Conservation (phyloP, 2,329 filamentous ascomycete genomes). For the Ramularia collo-cygni region DNA sequence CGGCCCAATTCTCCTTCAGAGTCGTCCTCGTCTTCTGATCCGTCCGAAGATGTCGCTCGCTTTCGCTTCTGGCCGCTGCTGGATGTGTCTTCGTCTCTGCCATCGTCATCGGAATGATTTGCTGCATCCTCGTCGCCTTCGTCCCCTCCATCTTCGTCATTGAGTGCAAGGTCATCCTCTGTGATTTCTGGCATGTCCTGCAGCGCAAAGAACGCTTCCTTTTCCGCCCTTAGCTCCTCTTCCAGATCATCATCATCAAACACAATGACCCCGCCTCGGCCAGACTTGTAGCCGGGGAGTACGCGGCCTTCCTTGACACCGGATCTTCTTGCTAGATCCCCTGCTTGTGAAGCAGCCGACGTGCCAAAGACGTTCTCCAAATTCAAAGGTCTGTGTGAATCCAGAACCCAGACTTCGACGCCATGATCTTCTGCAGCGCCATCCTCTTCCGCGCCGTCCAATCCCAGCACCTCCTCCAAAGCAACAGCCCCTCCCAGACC, state of each 20-base stretch:
- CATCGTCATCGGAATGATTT: constrained; percentile 28
- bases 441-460: constrained; percentile 54
- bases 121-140: constrained; percentile 38
- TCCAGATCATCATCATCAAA: constrained; percentile 96
- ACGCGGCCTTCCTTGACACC: constrained; percentile 72
- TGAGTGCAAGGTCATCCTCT: constrained; percentile 60
- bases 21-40: constrained; percentile 57
- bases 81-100: constrained; percentile 24
- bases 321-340: constrained; percentile 30
- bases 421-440: constrained; percentile 52
- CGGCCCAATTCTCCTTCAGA: constrained; percentile 60
- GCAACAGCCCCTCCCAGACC: constrained; percentile 91
- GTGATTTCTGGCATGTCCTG: constrained; percentile 86
- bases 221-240: constrained; percentile 66
- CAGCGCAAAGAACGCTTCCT: constrained; percentile 76
- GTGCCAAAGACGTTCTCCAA: constrained; percentile 77
- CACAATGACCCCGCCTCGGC: constrained; percentile 81
- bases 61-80: constrained; percentile 53
- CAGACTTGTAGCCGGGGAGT: constrained; percentile 63
- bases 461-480: constrained; percentile 68
- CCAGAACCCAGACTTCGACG: constrained; percentile 93
- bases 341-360: constrained; percentile 34
- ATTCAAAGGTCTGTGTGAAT: constrained; percentile 91
- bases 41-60: constrained; percentile 65
- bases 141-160: constrained; percentile 51